Percentiles rank a stretch among this genome's conserved stretches.
Evolutionary conservation across 2,329 filamentous ascomycete genomes (phyloP).

Genomic region (Metarhizium robertsii): DNA sequence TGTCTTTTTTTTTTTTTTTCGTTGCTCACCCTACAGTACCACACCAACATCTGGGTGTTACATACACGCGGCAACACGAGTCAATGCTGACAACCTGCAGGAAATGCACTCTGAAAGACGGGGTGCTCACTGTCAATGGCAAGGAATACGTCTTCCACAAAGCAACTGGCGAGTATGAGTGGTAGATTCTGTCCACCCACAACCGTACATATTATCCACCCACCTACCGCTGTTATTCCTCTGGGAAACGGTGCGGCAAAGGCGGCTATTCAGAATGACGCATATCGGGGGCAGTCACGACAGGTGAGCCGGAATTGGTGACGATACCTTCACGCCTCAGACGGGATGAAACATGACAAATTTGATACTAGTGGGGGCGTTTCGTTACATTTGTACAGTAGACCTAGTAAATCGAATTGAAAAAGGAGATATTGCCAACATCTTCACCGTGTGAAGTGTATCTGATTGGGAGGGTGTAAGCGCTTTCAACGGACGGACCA

Average conservation of each 20-base stretch:
- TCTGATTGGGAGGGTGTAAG: no score
- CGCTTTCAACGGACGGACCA: no score
- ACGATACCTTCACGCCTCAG: no score
- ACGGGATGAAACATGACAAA: background rate
- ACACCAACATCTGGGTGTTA: no score
- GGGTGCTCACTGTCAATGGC: slow-evolving; percentile 83
- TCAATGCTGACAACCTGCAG: slow-evolving; percentile 30
- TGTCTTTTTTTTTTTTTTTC: no score
- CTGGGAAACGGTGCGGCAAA: background rate
- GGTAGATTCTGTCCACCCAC: slow-evolving; percentile 48
- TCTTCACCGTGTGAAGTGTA: background rate
- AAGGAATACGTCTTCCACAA: slow-evolving; percentile 99
- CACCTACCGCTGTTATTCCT: background rate
- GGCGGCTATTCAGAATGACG: background rate
- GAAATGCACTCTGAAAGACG: slow-evolving; percentile 98
- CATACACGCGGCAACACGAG: no score
- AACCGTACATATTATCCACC: background rate
- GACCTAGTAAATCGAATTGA: background rate
- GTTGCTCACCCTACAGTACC: no score
- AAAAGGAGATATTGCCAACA: background rate
- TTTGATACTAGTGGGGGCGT: background rate
- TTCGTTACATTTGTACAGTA: background rate
- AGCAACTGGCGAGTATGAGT: slow-evolving; percentile 94
- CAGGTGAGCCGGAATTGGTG: background rate
- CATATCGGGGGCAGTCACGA: background rate